phyloP scores from a whole-genome alignment of 192 early-diverging fungal genomes.

The Coemansia biformis region DNA sequence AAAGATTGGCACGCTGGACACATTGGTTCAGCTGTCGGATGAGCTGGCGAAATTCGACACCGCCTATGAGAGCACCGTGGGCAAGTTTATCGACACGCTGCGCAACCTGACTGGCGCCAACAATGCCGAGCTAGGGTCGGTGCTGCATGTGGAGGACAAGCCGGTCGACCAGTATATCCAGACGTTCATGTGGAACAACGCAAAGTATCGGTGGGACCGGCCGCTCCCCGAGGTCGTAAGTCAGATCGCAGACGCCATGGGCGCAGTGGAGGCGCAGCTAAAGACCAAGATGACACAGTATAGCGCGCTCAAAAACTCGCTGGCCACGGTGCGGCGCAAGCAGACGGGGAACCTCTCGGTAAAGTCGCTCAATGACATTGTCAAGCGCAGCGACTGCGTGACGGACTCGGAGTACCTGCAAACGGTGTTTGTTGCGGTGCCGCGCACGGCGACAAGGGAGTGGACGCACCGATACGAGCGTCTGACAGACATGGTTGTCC shows the following conservation, averaged over 20 bases:
- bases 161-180: conserved; percentile 80
- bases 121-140: conserved; percentile 6
- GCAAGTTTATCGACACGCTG: conserved; percentile 85
- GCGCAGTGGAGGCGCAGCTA: conserved; percentile 79
- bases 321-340: conserved; percentile 80
- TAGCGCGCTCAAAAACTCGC: conserved; percentile 70
- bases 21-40: conserved; percentile 88
- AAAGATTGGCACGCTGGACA: conserved; percentile 83
- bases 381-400: conserved; percentile 88
- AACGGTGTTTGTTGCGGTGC: conserved; percentile 91
- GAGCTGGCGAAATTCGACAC: conserved; percentile 85
- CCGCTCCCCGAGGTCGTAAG: conserved; percentile 78
- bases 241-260: conserved; percentile 78
- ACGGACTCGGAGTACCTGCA: conserved; percentile 90
- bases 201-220: conserved; percentile 94
- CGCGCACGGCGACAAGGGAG: conserved; percentile 72
- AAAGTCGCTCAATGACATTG: conserved; percentile 75
- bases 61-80: conserved; percentile 63
- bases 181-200: conserved; percentile 90
- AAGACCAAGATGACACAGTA: conserved; percentile 88
- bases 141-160: conserved; percentile 48
- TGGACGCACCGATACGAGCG: conserved; percentile 88
- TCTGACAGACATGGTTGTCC: conserved; percentile 91
- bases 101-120: conserved; percentile 51
- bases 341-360: conserved; percentile 86